Evolutionary conservation across 306 rosid genomes (phyloP), one percentile per base, ranked within the genome.

Genomic region (Lotus japonicus): DNA sequence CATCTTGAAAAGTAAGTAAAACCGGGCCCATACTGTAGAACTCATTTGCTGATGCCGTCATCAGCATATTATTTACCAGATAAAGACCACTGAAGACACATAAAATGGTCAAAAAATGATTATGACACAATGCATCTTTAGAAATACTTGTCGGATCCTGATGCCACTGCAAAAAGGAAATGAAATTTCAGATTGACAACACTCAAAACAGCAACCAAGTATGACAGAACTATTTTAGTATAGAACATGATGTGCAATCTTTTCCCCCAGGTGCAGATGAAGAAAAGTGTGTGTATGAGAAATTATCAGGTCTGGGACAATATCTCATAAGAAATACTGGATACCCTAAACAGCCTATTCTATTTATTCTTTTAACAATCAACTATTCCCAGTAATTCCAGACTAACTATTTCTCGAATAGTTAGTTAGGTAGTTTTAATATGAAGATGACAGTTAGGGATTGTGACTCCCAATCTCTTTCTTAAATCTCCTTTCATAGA

Each of bases 1-100:
- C 92, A 33, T 94, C 98, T 65, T 83, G 92, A 77, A 94, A 79
- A 51, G 90, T 88, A 60, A 83, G 89, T 82, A 86, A 58, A 82
- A 79, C 88, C 61, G 77, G 83, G 17, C 90, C 97, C 0, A 84
- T 69, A 72, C 83, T 58, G 76, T 82, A 65, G 71, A 86, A 90
- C 51, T 82, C 89, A 76, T 82, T 84, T 71, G 87, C 90, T 26
- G 97, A 83, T 10, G 89, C 68, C 64, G 66, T 82, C 94, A 90
- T 84, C 77, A 94, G 71, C 44, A 78, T 78, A 76, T 73, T 82
- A 79, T 85, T 90, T 72, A 85, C 87, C 86, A 94, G 70, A 81
- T 71, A 90, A 75, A 90, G 75, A 55, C 94, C 90, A 84, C 95
- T 85, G 72, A 90, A 94, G 76, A 79, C 70, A 70, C 90, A 82